These are phyloP conservation scores for Fusarium compactum DNA, from an alignment of 2,329 filamentous ascomycete genomes.

Conservation along the genomic window DNA sequence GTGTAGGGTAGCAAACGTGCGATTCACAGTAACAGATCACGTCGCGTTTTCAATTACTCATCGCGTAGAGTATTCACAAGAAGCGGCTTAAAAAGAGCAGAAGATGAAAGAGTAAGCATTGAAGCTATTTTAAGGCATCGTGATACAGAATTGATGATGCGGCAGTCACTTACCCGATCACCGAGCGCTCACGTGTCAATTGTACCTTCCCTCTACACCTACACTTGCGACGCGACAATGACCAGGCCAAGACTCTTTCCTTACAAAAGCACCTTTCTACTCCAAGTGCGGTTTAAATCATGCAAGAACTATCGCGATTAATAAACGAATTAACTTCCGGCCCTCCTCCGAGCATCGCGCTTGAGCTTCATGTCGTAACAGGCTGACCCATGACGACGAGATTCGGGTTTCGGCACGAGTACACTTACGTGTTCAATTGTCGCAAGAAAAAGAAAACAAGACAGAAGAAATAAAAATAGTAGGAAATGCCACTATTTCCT, in stretches of 20 bases:
- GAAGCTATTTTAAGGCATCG: neutral
- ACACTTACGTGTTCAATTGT: neutral
- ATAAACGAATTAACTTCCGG: neutral
- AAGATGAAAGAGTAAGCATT: neutral
- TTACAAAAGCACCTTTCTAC: neutral
- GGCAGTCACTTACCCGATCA: neutral
- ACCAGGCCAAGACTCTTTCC: neutral
- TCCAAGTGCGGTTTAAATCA: neutral
- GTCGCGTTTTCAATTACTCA: neutral
- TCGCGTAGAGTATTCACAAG: neutral
- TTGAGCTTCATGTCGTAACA: constrained; percentile 13
- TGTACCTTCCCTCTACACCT: neutral
- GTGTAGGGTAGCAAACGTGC: neutral
- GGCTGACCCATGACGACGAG: constrained; percentile 23
- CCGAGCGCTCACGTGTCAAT: neutral
- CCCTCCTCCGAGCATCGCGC: constrained; percentile 4
- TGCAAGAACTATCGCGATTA: neutral
- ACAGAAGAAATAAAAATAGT: constrained; percentile 16
- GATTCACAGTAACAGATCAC: neutral
- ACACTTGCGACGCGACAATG: neutral
- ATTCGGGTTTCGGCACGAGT: constrained; percentile 19
- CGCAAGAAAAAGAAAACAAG: neutral
- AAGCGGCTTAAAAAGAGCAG: neutral
- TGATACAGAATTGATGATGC: neutral
- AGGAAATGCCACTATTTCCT: constrained; percentile 17